These are phyloP conservation scores for Pseudocercospora vitis DNA, from an alignment of 2,329 filamentous ascomycete genomes.

Conservation along the genomic window DNA sequence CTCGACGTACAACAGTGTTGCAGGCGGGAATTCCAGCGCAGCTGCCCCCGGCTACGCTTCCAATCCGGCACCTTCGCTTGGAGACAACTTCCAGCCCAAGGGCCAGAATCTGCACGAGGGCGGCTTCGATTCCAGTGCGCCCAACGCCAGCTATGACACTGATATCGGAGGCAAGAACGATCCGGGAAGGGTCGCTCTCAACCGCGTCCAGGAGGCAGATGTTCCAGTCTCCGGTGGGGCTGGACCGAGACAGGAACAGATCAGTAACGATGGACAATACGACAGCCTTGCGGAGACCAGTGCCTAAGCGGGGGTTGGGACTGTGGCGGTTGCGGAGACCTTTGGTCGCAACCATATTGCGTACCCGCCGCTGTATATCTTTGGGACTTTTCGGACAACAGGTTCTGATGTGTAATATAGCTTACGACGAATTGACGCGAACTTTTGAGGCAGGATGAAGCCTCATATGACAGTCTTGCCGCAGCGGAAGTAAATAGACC, in stretches of 20 bases:
- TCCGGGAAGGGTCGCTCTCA: constrained; percentile 53
- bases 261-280: constrained; percentile 27
- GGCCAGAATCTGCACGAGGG: constrained; percentile 30
- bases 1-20: constrained; percentile 37
- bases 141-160: constrained; percentile 53
- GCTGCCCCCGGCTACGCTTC: no score
- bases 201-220: constrained; percentile 32
- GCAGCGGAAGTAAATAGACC: no score
- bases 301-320: constrained; percentile 11
- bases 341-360: neutral
- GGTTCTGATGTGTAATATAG: no score
- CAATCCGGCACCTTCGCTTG: neutral
- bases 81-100: constrained; percentile 40
- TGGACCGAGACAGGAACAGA: constrained; percentile 24
- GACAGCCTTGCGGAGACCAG: constrained; percentile 22
- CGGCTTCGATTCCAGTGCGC: constrained; percentile 38
- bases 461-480: no score
- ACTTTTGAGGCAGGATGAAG: no score
- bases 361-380: no score
- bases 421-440: no score
- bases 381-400: no score
- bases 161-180: constrained; percentile 58
- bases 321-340: no score
- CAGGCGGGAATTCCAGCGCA: no score
- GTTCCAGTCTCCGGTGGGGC: constrained; percentile 37